phyloP scores from a whole-genome alignment of 257 asterid species.

The Capsicum baccatum region DNA sequence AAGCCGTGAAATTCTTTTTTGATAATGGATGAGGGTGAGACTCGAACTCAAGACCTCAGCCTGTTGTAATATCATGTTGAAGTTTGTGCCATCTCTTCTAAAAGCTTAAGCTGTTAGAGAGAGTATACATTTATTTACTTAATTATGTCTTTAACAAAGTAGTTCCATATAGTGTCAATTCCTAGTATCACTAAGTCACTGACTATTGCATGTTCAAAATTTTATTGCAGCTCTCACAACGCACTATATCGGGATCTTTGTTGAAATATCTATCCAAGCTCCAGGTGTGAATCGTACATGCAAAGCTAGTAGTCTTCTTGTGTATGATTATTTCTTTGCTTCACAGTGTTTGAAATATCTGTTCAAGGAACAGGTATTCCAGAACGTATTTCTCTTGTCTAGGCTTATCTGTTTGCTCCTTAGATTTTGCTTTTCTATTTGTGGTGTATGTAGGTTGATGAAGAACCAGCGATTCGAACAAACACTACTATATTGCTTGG shows the following conservation, averaged over 20 bases:
- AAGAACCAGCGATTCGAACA: constrained; percentile 97
- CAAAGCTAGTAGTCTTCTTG: constrained; percentile 28
- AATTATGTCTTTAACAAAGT: background rate
- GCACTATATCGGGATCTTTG: constrained; percentile 88
- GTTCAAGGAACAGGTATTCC: constrained; percentile 80
- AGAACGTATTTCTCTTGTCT: constrained; percentile 29
- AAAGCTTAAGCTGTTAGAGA: background rate
- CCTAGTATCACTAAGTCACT: background rate
- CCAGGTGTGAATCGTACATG: constrained; percentile 59
- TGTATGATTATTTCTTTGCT: constrained; percentile 28
- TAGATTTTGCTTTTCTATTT: constrained; percentile 30
- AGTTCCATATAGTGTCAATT: constrained; percentile 10
- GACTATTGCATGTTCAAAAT: background rate
- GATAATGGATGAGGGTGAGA: background rate
- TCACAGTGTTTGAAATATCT: constrained; percentile 17
- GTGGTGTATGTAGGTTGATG: constrained; percentile 76
- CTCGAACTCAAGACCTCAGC: background rate
- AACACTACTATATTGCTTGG: constrained; percentile 98
- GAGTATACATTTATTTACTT: background rate
- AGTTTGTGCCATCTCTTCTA: background rate
- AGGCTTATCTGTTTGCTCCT: constrained; percentile 26
- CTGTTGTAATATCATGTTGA: background rate
- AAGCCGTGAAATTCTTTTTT: background rate
- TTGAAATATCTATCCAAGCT: constrained; percentile 85
- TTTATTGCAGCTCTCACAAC: constrained; percentile 82